Percentiles rank a stretch among this genome's conserved stretches.
Conservation (phyloP, 768 basidiomycete species). For the Tylopilus rubrobrunneus region DNA sequence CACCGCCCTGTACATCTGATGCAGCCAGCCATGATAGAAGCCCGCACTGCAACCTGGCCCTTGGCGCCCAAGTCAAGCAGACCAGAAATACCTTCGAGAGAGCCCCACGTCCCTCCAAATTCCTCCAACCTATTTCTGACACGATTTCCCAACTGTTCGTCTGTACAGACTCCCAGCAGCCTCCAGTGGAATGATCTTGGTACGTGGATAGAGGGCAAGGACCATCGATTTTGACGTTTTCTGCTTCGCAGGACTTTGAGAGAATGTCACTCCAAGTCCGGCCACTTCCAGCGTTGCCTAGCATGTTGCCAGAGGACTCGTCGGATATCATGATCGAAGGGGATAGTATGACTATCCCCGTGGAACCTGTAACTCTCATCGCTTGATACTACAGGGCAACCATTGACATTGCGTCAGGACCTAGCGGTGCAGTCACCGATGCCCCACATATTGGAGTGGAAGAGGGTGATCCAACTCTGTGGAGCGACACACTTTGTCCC, state of each 20-base stretch:
- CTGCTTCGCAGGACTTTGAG: conserved; percentile 7
- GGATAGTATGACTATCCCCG: neutral
- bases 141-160: neutral
- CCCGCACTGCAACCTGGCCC: no score
- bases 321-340: neutral
- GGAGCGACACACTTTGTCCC: conserved; percentile 54
- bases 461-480: conserved; percentile 13
- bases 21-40: no score
- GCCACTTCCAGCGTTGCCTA: conserved; percentile 12
- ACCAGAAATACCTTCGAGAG: neutral
- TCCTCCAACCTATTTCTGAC: no score
- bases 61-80: no score
- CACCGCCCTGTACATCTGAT: no score
- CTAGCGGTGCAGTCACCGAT: conserved; percentile 7
- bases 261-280: neutral
- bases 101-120: no score
- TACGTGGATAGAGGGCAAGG: conserved; percentile 2
- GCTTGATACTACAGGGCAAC: neutral
- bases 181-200: conserved; percentile 7
- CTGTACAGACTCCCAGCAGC: conserved; percentile 5
- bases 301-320: neutral
- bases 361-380: conserved; percentile 11
- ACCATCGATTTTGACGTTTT: neutral
- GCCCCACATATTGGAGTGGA: conserved; percentile 29
- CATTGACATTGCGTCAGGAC: conserved; percentile 17